Evolutionary conservation across 2,329 filamentous ascomycete genomes (phyloP), one percentile per base, ranked within the genome.

Genomic region (Westerdykella sp.): DNA sequence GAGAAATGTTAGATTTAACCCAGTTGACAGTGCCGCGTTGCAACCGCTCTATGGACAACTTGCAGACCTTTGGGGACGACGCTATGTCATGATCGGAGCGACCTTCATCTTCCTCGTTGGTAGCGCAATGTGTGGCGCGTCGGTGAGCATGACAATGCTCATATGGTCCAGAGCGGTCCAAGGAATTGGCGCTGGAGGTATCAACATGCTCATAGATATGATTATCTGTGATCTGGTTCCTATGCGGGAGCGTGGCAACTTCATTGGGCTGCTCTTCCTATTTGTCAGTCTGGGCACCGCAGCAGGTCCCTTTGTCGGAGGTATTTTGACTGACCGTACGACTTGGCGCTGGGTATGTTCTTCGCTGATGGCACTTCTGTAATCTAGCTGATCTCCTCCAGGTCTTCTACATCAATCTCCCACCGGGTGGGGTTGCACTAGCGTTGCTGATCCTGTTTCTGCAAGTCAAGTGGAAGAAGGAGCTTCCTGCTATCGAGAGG

Each of bases 81-180:
- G 72, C 16, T 69, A 47, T 5, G 57, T 56, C 6, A 61, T 59
- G 51, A 59, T 66, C 31, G 21, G 47, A 3, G 54, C 71, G 2
- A 67, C 77, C 1, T 62, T 58, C 10, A 46, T 77, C 1, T 80
- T 80, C 46, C 66, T 64, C 0, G 50, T 80, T 0, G 78, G 78
- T 0, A 78, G 76, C 43, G 74, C 70, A 0, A 64, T 83, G 3
- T 70, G 66, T 34, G 78, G 76, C 0, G 70, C 69, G 0, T 73
- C 78, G 0, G 65, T 53, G 0, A 70, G 50, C 6, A 65, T 62
- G 1, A 54, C 49, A 0, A 72, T 73, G 54, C 63, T 84, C 2
- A 77, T 84, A 12, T 70, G 66, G 47, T 77, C 76, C n/a, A 69
- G 79, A 1, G 69, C 69, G 0, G 58, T 83, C 1, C 77, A 83